A percentile compares a stretch with the other conserved stretches of the same genome.
These are phyloP conservation scores for Ustilago sp. DNA, from an alignment of 1,284 basidiomycete genomes.

Conservation along the genomic window DNA sequence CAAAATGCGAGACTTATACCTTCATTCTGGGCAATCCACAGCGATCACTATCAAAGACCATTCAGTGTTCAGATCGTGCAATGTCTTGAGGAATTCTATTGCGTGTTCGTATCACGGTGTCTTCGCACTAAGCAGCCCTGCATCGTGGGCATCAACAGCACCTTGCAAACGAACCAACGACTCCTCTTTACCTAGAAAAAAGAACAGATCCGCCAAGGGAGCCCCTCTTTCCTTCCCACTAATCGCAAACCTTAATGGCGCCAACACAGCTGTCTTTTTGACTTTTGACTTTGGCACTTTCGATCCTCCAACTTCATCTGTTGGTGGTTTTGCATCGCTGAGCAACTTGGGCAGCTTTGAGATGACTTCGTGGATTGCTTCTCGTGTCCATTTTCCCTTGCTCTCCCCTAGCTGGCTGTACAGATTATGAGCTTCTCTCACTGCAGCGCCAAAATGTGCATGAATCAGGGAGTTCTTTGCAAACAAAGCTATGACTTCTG, in stretches of 20 bases:
- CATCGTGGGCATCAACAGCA: slow-evolving; percentile 16
- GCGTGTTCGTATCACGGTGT: not conserved
- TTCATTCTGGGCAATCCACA: not conserved
- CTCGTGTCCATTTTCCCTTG: slow-evolving; percentile 21
- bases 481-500: slow-evolving; percentile 10
- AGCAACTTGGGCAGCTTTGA: slow-evolving; percentile 22
- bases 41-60: not conserved
- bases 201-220: slow-evolving; percentile 41
- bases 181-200: slow-evolving; percentile 29
- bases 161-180: slow-evolving; percentile 11
- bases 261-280: slow-evolving; percentile 43
- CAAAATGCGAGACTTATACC: not conserved
- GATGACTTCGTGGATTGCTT: slow-evolving; percentile 27
- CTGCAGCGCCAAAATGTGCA: slow-evolving; percentile 20
- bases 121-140: not conserved
- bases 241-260: slow-evolving; percentile 44
- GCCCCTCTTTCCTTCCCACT: slow-evolving; percentile 32
- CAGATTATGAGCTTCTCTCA: slow-evolving; percentile 7
- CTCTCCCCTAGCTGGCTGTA: not conserved
- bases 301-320: not conserved
- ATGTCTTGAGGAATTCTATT: not conserved
- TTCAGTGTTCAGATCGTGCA: too few species aligned
- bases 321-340: slow-evolving; percentile 7
- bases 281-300: slow-evolving; percentile 23
- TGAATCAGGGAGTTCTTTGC: slow-evolving; percentile 15